A percentile compares a stretch with the other conserved stretches of the same genome.
phyloP scores from a whole-genome alignment of 495 filamentous ascomycete genomes.

The Xylaria bambusicola region DNA sequence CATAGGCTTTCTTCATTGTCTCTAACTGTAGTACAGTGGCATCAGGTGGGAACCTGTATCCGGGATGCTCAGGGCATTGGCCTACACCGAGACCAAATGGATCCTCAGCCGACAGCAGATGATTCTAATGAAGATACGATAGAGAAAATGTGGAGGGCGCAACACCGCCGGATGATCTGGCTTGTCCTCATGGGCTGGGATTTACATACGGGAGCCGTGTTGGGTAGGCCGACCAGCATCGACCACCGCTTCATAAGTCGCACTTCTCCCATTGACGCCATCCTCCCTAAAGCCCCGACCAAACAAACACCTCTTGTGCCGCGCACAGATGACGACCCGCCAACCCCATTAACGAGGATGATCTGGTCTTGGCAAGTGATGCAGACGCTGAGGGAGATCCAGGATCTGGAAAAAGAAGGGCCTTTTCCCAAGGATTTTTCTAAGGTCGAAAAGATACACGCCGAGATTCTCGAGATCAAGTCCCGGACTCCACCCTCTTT shows the following conservation, averaged over 20 bases:
- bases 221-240: constrained; percentile 60
- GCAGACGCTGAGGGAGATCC: constrained; percentile 38
- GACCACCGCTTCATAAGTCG: constrained; percentile 46
- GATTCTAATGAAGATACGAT: constrained; percentile 45
- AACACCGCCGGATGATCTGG: constrained; percentile 57
- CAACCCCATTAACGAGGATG: constrained; percentile 44
- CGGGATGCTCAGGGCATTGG: constrained; percentile 66
- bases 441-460: constrained; percentile 56
- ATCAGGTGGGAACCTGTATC: constrained; percentile 58
- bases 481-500: constrained; percentile 53
- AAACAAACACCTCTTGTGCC: constrained; percentile 38
- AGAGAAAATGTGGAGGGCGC: constrained; percentile 55
- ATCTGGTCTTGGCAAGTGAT: constrained; percentile 40
- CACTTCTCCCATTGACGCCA: constrained; percentile 42
- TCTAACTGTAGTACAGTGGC: constrained; percentile 49
- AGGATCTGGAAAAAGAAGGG: constrained; percentile 54
- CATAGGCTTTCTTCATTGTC: constrained; percentile 6
- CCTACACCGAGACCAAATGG: constrained; percentile 52
- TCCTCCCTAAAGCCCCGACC: constrained; percentile 33
- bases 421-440: constrained; percentile 53
- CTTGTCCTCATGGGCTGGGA: constrained; percentile 60
- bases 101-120: constrained; percentile 40
- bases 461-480: constrained; percentile 48
- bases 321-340: constrained; percentile 40
- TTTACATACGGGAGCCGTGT: constrained; percentile 58